Base-by-base conservation (phyloP, 805 yeast species). In the Cyberlindnera euphorbiae region DNA sequence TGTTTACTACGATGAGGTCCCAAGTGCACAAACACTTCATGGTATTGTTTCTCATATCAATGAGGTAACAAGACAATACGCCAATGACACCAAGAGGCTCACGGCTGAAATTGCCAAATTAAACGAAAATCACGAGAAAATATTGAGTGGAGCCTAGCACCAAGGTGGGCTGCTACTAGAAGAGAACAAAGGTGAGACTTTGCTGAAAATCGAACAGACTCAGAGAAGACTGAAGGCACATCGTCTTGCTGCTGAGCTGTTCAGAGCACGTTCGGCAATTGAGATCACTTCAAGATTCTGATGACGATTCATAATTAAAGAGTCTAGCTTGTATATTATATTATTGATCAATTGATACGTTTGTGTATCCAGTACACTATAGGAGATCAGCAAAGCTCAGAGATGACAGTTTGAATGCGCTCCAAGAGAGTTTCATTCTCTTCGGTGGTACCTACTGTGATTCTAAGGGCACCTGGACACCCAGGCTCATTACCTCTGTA, bases 401-500 rank as follows among this genome's bases (percentile, higher is more conserved):
- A 35, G 24, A 69, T 45, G 6, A 61, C 58, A 23, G 55, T 53
- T 26, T 51, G 47, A 30, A 86, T 65, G 52, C 71, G 75, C 26
- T 65, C 52, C 8, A 89, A 53, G 33, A 93, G 59, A 7, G 50
- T 41, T 31, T 64, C 58, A 50, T 87, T 90, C 60, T 93, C 97
- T 36, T 73, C 76, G 17, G 59, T 63, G 1, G 96, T 88, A 13
- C 98, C 98, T 23, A 93, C 66, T 1, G 97, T 84, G 17, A 89
- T 73, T 60, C 98, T 75, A 35, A 93, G 64, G 32, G 87, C 86
- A 22, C 98, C 98, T 5, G 65, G 64, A 57, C 98, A 93, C 26
- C 95, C 95, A 30, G 79, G 71, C 63, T 93, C 98, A 24, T 66
- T 74, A 21, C 98, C 98, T 64, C 98, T 75, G 56, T 75, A 93